Percentiles rank a stretch among this genome's conserved stretches.
These are phyloP conservation scores for Pseudozyma thailandica DNA, from an alignment of 1,284 basidiomycete species.

Conservation along the genomic window DNA sequence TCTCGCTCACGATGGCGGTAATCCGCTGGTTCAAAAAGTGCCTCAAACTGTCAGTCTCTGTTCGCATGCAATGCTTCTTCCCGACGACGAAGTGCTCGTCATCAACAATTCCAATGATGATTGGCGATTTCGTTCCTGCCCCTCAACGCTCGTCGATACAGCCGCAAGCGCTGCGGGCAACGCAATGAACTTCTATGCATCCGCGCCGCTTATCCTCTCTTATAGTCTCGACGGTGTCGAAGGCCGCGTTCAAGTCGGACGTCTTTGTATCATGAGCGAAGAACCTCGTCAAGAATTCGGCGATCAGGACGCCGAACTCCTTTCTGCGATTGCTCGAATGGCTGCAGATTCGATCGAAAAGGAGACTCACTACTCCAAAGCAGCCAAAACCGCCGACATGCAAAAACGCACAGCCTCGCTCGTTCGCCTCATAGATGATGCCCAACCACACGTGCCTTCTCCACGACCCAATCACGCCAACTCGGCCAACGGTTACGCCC, in stretches of 20 bases:
- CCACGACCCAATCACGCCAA: conserved; percentile 12
- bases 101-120: conserved; percentile 43
- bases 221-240: conserved; percentile 29
- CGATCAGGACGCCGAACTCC: conserved; percentile 45
- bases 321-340: conserved; percentile 50
- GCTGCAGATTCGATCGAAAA: conserved; percentile 51
- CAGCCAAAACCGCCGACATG: conserved; percentile 46
- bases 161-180: conserved; percentile 30
- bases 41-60: conserved; percentile 37
- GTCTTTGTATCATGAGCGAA: conserved; percentile 49
- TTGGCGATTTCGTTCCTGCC: conserved; percentile 52
- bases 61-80: conserved; percentile 54
- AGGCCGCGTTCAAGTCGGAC: conserved; percentile 43
- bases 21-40: conserved; percentile 11
- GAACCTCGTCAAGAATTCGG: conserved; percentile 39
- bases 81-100: conserved; percentile 46
- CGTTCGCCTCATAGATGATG: conserved; percentile 34
- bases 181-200: conserved; percentile 54
- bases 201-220: conserved; percentile 49
- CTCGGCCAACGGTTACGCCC: conserved; percentile 14
- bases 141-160: conserved; percentile 31
- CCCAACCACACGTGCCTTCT: conserved; percentile 8
- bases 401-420: conserved; percentile 37
- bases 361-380: conserved; percentile 33
- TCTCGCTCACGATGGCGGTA: conserved; percentile 36